Evolutionary conservation across 768 basidiomycete genomes (phyloP), one percentile per base, ranked within the genome.

Genomic region (Galerina sulciceps): DNA sequence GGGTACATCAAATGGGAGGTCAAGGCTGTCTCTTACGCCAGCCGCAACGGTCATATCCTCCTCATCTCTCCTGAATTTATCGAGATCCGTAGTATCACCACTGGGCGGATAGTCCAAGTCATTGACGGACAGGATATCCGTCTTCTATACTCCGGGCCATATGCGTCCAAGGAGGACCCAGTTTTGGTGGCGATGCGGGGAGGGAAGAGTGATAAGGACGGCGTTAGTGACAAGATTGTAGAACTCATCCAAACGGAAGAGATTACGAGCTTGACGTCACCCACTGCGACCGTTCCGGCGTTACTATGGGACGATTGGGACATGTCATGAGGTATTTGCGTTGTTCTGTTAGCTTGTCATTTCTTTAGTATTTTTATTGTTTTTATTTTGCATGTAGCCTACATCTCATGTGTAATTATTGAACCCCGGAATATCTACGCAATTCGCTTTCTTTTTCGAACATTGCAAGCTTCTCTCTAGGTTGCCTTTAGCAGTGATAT

Each of bases 1-100:
- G 80, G 82, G 0, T 92, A 84, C 68, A 82, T 93, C 60, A 87
- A 85, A 57, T 94, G 93, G 93, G 93, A 94, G 74, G 82, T 81
- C 57, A 85, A 80, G 59, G 90, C 87, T 10, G 75, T 73, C 2
- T 77, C 88, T 1, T 94, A 81, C 65, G 82, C 86, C 10, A 72
- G 83, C 44, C 85, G 89, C 13, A 82, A 83, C 9, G 79, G 78
- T 6, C 82, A 91, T 65, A 59, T 94, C 62, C 77, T 94, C 17
- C 83, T 94, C 31, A 84, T 94, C 73, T 91, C 90, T 6, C 65
- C 83, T 14, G 81, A 85, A 55, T 94, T 90, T 69, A 79, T 94
- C 65, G 93, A 94, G 69, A 76, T 94, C 23, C 85, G 93, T 55
- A 78, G 85, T 58, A 74, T 85, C 23, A 72, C 76, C 13, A 88